These are phyloP conservation scores for Penicillium sp. DNA, from an alignment of 2,329 filamentous ascomycete genomes.

Conservation along the genomic window DNA sequence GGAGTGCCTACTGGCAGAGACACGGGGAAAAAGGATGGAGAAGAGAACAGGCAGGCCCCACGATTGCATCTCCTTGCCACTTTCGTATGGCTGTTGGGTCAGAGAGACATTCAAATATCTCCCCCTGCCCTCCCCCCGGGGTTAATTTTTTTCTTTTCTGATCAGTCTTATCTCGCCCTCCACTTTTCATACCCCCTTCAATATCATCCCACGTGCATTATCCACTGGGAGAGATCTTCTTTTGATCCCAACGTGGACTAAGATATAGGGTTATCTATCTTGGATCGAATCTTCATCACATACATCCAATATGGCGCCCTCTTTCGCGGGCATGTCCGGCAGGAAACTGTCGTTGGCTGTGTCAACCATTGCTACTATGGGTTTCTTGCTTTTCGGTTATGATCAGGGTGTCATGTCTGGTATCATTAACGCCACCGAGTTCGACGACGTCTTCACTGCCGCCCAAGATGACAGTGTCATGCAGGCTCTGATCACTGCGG, in stretches of 20 bases:
- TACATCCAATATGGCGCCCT: constrained; percentile 4
- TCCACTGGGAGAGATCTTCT: not conserved
- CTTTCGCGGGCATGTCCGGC: constrained; percentile 61
- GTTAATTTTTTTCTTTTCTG: constrained; percentile 9
- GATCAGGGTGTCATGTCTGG: constrained; percentile 42
- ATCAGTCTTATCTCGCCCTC: constrained; percentile 1
- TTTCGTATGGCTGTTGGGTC: constrained; percentile 11
- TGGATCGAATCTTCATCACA: not conserved
- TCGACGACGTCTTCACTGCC: constrained; percentile 36
- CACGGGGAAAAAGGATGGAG: constrained; percentile 9
- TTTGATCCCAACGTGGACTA: not conserved
- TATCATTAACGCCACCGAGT: constrained; percentile 35
- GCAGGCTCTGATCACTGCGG: constrained; percentile 34
- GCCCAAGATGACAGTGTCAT: constrained; percentile 40
- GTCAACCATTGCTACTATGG: constrained; percentile 64
- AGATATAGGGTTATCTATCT: not conserved
- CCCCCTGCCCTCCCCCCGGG: constrained; percentile 16
- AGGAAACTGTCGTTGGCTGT: constrained; percentile 57
- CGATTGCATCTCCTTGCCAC: constrained; percentile 22
- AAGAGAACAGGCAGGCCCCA: constrained; percentile 14
- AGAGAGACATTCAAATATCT: constrained; percentile 30
- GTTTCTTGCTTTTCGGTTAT: constrained; percentile 48
- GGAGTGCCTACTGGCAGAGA: not conserved
- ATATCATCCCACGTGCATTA: not conserved
- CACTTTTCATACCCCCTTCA: not conserved